phyloP scores from a whole-genome alignment of 179 eudicot genomes.

The Sideroxylon spinosum region DNA sequence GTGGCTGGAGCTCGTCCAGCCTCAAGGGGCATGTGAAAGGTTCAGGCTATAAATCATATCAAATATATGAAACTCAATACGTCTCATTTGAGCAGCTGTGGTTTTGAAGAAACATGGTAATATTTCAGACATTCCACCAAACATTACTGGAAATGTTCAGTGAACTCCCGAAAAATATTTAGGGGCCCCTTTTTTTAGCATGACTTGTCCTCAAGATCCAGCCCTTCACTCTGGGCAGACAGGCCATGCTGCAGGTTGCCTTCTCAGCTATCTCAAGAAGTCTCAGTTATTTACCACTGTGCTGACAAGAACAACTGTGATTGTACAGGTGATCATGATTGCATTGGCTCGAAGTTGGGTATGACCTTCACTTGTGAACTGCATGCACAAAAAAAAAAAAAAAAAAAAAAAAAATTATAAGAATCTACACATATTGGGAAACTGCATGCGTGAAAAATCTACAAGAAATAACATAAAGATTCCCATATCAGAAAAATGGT shows the following conservation, averaged over 20 bases:
- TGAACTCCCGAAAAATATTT: background rate
- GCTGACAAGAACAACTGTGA: constrained; percentile 75
- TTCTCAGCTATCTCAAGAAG: background rate
- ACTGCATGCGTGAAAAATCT: background rate
- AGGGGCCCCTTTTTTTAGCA: background rate
- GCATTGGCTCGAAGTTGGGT: constrained; percentile 56
- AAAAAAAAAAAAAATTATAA: background rate
- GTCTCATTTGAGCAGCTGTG: background rate
- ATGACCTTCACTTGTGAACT: constrained; percentile 64
- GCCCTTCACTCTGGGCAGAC: background rate
- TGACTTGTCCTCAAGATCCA: background rate
- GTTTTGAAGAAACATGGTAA: background rate
- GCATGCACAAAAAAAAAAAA: constrained; percentile 18
- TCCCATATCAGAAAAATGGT: background rate
- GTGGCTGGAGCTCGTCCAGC: too few species aligned
- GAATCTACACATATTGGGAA: background rate
- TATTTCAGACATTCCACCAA: background rate
- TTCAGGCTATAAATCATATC: background rate
- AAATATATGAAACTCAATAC: background rate
- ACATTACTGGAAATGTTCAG: background rate
- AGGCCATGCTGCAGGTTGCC: background rate
- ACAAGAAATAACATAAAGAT: background rate
- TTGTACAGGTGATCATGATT: constrained; percentile 76
- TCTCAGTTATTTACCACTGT: constrained; percentile 50
- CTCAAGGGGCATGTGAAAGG: background rate